Base-by-base conservation (phyloP, 495 filamentous ascomycete species). In the Lasiosphaeria miniovina region DNA sequence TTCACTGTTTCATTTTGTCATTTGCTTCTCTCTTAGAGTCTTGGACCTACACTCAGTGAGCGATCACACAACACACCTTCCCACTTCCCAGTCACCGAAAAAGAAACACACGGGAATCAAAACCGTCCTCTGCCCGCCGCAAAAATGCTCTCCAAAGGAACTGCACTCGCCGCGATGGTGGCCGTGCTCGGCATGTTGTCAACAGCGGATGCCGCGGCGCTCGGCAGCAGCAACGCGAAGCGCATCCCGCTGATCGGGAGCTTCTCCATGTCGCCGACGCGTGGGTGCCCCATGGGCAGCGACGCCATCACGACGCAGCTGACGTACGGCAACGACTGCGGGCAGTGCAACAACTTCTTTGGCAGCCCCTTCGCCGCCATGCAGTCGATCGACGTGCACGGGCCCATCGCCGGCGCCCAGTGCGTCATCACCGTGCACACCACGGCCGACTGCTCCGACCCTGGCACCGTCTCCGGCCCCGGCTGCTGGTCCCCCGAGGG, bases 251-350 rank as follows among this genome's bases (percentile, higher is more conserved):
- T 46, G 12, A 46, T 46, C 43, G 43, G 43, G 12, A n/a, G 12
- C 43, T 46, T 46, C 43, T 11, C 43, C 7, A n/a, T 46, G 43
- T 46, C 43, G 43, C 43, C 43, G 12, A 14, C 15, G 12, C 43
- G 43, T 5, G 43, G 15, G 12, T 46, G 43, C 43, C 43, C 43
- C 12, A 46, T 46, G 24, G 24, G 24, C 43, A 46, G 12, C 43
- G 15, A 46, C 43, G 43, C 12, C 12, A 46, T n/a, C 6, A 9
- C 1, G 3, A 46, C 43, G 4, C 43, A 46, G 43, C 43, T 46
- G 6, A 46, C 43, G 12, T 46, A 46, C 43, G 43, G 43, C 43
- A 46, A 46, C 43, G 43, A 46, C 43, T 46, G 43, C 43, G 43
- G 43, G 4, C 12, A 46, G 43, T 46, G 43, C 43, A 46, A 46